A percentile compares a stretch with the other conserved stretches of the same genome.
Conservation (phyloP, 2,329 filamentous ascomycete genomes). For the Aspergillus piperis region DNA sequence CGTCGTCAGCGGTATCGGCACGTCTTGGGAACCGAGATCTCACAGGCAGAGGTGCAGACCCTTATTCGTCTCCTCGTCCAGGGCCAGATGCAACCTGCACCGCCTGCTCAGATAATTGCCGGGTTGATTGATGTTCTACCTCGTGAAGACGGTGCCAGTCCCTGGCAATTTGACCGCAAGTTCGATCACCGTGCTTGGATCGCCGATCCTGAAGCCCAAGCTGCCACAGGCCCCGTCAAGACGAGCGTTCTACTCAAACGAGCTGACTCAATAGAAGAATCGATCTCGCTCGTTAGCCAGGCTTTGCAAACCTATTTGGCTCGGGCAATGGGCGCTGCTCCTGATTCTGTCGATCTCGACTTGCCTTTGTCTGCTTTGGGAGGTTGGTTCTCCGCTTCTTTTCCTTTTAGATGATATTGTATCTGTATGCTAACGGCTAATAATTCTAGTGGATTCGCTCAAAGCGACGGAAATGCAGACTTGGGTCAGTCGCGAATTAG, state of each 20-base stretch:
- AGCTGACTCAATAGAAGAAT: neutral
- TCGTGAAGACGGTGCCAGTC: slow-evolving; percentile 15
- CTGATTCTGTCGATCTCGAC: slow-evolving; percentile 24
- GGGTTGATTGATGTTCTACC: slow-evolving; percentile 23
- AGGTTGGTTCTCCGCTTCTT: neutral
- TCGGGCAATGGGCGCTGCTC: slow-evolving; percentile 22
- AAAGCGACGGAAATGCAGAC: slow-evolving; percentile 26
- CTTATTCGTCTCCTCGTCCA: slow-evolving; percentile 21
- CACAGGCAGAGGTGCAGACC: slow-evolving; percentile 21
- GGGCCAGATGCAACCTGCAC: slow-evolving; percentile 15
- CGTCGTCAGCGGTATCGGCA: slow-evolving; percentile 23
- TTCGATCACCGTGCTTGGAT: slow-evolving; percentile 23
- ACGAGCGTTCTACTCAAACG: neutral
- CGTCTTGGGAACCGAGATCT: slow-evolving; percentile 25
- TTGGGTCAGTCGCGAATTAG: slow-evolving; percentile 24
- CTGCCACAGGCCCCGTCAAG: neutral
- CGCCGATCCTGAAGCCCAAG: neutral
- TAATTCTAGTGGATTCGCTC: slow-evolving; percentile 21
- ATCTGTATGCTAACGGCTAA: neutral
- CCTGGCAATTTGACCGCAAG: slow-evolving; percentile 24
- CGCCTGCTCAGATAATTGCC: slow-evolving; percentile 19
- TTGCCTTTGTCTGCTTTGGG: slow-evolving; percentile 25
- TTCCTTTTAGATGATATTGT: neutral
- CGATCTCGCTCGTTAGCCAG: neutral
- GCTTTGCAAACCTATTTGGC: slow-evolving; percentile 23